phyloP scores from a whole-genome alignment of 176 grass and related monocot species.

The Ensete ventricosum region DNA sequence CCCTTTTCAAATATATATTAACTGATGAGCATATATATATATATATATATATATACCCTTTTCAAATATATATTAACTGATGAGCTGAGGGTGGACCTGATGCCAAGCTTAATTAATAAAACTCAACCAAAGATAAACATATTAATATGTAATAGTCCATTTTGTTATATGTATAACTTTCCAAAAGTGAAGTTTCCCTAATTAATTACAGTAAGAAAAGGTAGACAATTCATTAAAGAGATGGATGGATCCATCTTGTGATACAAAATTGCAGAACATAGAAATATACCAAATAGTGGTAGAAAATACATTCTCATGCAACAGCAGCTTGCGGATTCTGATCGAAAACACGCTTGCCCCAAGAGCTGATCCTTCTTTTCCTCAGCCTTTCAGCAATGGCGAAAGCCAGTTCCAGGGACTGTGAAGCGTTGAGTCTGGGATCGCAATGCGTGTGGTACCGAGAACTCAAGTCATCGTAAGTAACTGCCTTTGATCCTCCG shows the following conservation, averaged over 20 bases:
- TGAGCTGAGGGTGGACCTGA: too few relatives aligned
- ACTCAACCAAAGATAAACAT: too few relatives aligned
- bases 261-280: neutral
- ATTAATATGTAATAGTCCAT: too few relatives aligned
- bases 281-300: neutral
- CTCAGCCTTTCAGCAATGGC: conserved; percentile 16
- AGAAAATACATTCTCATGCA: neutral
- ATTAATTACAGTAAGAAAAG: too few relatives aligned
- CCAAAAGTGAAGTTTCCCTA: too few relatives aligned
- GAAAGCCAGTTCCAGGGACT: conserved; percentile 12
- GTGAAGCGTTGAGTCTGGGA: conserved; percentile 11
- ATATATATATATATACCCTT: too few relatives aligned
- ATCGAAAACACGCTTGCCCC: neutral
- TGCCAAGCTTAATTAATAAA: too few relatives aligned
- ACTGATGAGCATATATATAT: too few relatives aligned
- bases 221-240: neutral
- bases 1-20: too few relatives aligned
- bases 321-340: neutral
- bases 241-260: neutral
- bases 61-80: too few relatives aligned
- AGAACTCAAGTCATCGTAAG: conserved; percentile 11
- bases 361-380: conserved; percentile 1
- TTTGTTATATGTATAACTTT: too few relatives aligned
- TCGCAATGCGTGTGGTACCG: conserved; percentile 11
- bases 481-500: conserved; percentile 4